These are phyloP conservation scores for Parsonsia alboflavescens DNA, from an alignment of 257 asterid species.

Conservation along the genomic window DNA sequence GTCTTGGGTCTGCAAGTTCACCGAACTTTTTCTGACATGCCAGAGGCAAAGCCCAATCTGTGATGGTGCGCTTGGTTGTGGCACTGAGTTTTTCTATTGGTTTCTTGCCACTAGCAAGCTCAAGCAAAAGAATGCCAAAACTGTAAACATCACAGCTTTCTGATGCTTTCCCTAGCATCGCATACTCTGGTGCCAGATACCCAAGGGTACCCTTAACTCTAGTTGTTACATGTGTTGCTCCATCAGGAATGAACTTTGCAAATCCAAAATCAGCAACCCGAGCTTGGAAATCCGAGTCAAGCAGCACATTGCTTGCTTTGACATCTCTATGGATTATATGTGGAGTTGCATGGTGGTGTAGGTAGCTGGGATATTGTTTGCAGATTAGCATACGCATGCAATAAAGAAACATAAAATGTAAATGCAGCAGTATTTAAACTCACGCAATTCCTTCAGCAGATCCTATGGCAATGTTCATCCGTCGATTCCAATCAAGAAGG, in stretches of 20 bases:
- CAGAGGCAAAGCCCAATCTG: slow-evolving; percentile 29
- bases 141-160: slow-evolving; percentile 30
- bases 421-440: not conserved
- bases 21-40: slow-evolving; percentile 18
- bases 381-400: not conserved
- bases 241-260: slow-evolving; percentile 26
- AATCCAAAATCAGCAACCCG: slow-evolving; percentile 30
- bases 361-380: slow-evolving; percentile 16
- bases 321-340: slow-evolving; percentile 26
- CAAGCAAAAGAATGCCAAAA: slow-evolving; percentile 28
- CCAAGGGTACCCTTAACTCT: slow-evolving; percentile 25
- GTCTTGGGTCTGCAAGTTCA: slow-evolving; percentile 23
- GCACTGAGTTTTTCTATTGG: slow-evolving; percentile 19
- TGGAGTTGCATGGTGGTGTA: slow-evolving; percentile 24
- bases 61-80: slow-evolving; percentile 16
- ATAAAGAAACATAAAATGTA: not conserved
- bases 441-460: slow-evolving; percentile 24
- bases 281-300: slow-evolving; percentile 24
- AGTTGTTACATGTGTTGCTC: slow-evolving; percentile 26
- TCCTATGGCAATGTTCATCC: slow-evolving; percentile 24
- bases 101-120: slow-evolving; percentile 25
- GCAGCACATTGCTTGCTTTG: slow-evolving; percentile 26
- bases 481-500: slow-evolving; percentile 21
- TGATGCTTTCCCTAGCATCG: slow-evolving; percentile 26
- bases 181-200: slow-evolving; percentile 28